phyloP scores from a whole-genome alignment of 129 eudicot genomes.

The Cynara cardunculus region DNA sequence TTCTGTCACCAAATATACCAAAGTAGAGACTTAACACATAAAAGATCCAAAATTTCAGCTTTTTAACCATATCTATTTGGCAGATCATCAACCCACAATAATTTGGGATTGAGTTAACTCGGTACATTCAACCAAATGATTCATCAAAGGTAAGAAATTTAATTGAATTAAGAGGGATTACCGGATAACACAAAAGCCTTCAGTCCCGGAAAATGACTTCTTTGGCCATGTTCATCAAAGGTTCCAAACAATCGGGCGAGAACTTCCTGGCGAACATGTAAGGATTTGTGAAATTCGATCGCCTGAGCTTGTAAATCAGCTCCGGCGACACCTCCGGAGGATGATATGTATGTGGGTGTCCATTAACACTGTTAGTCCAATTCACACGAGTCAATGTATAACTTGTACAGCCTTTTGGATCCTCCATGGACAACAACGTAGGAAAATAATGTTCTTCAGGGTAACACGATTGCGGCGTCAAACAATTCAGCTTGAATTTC shows the following conservation, averaged over 20 bases:
- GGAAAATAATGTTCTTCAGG: conserved; percentile 99
- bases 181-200: conserved; percentile 19
- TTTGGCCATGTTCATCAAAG: conserved; percentile 67
- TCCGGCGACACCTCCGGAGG: conserved; percentile 60
- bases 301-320: conserved; percentile 58
- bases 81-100: background rate
- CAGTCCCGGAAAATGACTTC: conserved; percentile 70
- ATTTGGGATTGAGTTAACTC: background rate
- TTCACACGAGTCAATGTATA: conserved; percentile 81
- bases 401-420: conserved; percentile 60
- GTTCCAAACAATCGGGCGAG: conserved; percentile 69
- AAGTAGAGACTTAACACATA: conserved; percentile 8
- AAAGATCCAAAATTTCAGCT: background rate
- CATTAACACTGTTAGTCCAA: conserved; percentile 81
- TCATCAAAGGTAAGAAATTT: background rate
- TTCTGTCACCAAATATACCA: conserved; percentile 29
- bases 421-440: conserved; percentile 75
- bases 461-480: conserved; percentile 60
- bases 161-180: conserved; percentile 2
- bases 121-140: background rate
- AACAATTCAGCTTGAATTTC: conserved; percentile 66
- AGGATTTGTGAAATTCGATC: conserved; percentile 49
- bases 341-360: conserved; percentile 78
- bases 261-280: conserved; percentile 92
- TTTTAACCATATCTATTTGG: background rate